Percentiles rank a stretch among this genome's conserved stretches.
Conservation (phyloP, 2,329 filamentous ascomycete species). For the Cytospora mali region DNA sequence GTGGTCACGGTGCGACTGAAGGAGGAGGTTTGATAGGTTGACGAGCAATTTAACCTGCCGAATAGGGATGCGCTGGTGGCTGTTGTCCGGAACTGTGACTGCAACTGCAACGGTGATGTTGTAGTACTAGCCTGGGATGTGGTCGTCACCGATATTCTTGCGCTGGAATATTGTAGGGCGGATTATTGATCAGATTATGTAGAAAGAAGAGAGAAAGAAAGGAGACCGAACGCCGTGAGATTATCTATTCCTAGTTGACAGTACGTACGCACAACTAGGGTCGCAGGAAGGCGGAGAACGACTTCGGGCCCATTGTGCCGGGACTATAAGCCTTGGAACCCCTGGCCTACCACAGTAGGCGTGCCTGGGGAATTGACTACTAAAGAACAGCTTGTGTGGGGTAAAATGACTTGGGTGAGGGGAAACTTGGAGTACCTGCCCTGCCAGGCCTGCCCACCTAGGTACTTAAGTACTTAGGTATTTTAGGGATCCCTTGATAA, state of each 20-base stretch:
- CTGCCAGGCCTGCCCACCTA: background rate
- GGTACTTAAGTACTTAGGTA: background rate
- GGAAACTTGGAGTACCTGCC: constrained; percentile 4
- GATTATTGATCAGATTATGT: background rate
- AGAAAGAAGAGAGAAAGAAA: background rate
- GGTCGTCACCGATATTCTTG: background rate
- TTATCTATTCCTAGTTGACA: background rate
- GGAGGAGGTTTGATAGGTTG: constrained; percentile 3
- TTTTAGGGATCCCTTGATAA: background rate
- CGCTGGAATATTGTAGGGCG: background rate
- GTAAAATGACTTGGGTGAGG: constrained; percentile 8
- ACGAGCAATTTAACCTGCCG: constrained; percentile 14
- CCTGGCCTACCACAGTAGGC: too few relatives aligned
- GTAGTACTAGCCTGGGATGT: background rate
- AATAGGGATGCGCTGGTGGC: constrained; percentile 4
- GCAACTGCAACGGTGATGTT: too few relatives aligned
- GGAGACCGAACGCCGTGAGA: background rate
- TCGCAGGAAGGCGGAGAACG: background rate
- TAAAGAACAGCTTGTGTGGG: constrained; percentile 11
- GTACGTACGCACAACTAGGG: background rate
- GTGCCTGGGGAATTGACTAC: background rate
- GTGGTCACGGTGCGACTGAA: constrained; percentile 6
- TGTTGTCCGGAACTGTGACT: too few relatives aligned
- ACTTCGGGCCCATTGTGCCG: constrained; percentile 2
- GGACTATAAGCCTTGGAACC: background rate